These are phyloP conservation scores for Ceratocystis eucalypticola DNA, from an alignment of 2,329 filamentous ascomycete genomes.

Conservation along the genomic window DNA sequence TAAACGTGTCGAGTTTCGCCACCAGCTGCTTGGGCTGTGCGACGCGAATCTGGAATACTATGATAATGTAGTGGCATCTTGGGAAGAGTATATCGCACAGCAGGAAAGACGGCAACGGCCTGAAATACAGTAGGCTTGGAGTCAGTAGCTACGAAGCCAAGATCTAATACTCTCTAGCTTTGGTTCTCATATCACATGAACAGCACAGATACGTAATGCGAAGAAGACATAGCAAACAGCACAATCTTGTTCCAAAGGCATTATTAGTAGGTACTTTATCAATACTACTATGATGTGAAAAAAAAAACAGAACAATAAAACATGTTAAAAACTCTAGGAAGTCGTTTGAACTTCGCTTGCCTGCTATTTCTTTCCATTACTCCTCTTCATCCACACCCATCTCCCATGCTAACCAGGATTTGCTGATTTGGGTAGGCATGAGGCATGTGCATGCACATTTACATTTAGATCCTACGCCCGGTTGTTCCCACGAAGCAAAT, in stretches of 20 bases:
- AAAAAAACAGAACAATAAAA: neutral
- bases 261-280: neutral
- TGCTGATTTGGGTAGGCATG: neutral
- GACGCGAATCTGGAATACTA: conserved; percentile 84
- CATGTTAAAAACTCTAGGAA: neutral
- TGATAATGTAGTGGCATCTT: conserved; percentile 61
- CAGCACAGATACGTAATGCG: conserved; percentile 6
- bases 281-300: neutral
- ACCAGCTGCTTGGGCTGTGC: conserved; percentile 69
- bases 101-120: conserved; percentile 46
- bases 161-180: conserved; percentile 1
- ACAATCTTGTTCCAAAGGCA: neutral
- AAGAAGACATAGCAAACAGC: neutral
- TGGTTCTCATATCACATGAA: neutral
- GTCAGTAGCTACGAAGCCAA: neutral
- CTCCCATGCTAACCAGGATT: neutral
- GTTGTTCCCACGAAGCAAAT: conserved; percentile 18
- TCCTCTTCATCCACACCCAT: neutral
- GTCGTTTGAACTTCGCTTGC: neutral
- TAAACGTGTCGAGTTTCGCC: conserved; percentile 84
- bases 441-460: neutral
- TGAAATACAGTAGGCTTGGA: conserved; percentile 17
- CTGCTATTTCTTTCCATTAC: neutral
- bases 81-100: conserved; percentile 80
- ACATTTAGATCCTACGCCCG: neutral